Evolutionary conservation across 139 green algal species (phyloP), one percentile per base, ranked within the genome.

Genomic region (Micractinium conductrix): DNA sequence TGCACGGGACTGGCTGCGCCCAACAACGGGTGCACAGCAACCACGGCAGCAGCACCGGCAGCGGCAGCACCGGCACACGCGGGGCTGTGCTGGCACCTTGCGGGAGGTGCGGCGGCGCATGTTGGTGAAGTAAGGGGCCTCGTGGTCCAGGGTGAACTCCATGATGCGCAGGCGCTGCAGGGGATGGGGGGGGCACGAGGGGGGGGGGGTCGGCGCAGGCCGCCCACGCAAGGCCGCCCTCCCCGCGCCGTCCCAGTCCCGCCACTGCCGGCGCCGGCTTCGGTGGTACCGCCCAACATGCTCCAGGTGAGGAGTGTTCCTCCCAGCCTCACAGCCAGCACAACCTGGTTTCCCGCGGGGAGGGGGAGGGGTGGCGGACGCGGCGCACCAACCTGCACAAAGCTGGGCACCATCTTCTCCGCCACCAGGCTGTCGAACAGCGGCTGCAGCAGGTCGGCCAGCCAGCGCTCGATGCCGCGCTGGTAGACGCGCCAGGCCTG

Each of bases 61-160:
- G 53, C 53, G 53, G 53, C 53, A 58, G 48, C 53, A 16, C 53
- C 10, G 53, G 6, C 53, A 62, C 53, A 16, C 7, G 10, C 5
- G 53, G 53, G 2, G 53, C 10, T 5, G 8, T 22, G 53, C 53
- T 24, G 8, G 3, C 30, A 78, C 87, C 80, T 93, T 95, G 37
- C 96, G 83, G 86, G 90, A 96, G 80, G 93, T 95, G 75, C 96
- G 89, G 5, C 95, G 88, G 9, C 95, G 85, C 91, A 99, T 98
- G 90, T 98, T 98, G 72, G 67, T 87, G 83, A 99, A 96, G 69
- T 92, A 92, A 45, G 97, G 95, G 28, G 96, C 95, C 87, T 99
- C 96, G 84, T 99, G 95, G 81, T 98, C 96, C 48, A 99, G 91
- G 0, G 94, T 98, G 83, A 99, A 91, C 92, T 98, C 96, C 38